These are phyloP conservation scores for Tuber umbilicatum DNA, from an alignment of 495 filamentous ascomycete species.

Conservation along the genomic window DNA sequence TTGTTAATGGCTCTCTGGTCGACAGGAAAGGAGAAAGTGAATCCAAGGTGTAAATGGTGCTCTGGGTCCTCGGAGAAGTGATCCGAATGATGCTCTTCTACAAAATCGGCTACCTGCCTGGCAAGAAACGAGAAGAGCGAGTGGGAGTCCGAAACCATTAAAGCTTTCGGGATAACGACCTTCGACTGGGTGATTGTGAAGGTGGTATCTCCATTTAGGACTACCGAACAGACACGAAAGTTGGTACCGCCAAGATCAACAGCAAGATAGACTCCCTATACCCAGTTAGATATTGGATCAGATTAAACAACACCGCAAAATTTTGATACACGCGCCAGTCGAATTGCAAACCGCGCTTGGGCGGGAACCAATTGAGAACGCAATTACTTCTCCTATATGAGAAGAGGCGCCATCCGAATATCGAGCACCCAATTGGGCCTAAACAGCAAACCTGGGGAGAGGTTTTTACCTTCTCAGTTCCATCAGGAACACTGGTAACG, in stretches of 20 bases:
- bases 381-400: neutral
- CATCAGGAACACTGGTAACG: conserved; percentile 91
- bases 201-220: conserved; percentile 83
- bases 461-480: conserved; percentile 73
- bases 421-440: neutral
- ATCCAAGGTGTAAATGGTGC: conserved; percentile 81
- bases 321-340: neutral
- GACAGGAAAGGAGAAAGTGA: conserved; percentile 97
- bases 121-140: conserved; percentile 92
- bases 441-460: neutral
- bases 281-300: neutral
- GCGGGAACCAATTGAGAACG: conserved; percentile 12
- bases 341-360: neutral
- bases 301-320: neutral
- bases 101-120: conserved; percentile 80
- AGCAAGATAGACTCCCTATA: conserved; percentile 84
- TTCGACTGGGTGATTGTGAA: conserved; percentile 89
- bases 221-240: conserved; percentile 92
- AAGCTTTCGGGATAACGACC: conserved; percentile 76
- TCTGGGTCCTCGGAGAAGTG: conserved; percentile 73
- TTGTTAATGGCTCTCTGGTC: conserved; percentile 90
- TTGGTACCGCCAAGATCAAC: conserved; percentile 97
- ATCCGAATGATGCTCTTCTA: conserved; percentile 78
- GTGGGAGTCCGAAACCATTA: conserved; percentile 83
- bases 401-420: neutral